A percentile compares a stretch with the other conserved stretches of the same genome.
Evolutionary conservation across 2,329 filamentous ascomycete genomes (phyloP).

Genomic region (Xylaria sp.): DNA sequence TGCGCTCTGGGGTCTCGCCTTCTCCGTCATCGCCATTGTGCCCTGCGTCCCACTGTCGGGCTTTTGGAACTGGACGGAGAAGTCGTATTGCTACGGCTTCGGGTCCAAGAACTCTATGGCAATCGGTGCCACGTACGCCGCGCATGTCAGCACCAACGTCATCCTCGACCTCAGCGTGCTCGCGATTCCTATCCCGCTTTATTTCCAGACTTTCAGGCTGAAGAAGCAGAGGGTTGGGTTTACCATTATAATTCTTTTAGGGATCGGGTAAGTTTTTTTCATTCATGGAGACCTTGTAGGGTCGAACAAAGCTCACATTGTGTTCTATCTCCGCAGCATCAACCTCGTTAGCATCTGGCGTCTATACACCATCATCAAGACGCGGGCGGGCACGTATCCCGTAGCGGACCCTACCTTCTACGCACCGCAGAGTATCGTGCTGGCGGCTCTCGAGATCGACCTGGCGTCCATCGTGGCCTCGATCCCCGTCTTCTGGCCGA

Average conservation of each 20-base stretch:
- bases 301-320: not conserved
- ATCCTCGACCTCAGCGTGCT: constrained; percentile 50
- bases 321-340: constrained; percentile 38
- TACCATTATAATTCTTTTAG: constrained; percentile 48
- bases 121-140: constrained; percentile 47
- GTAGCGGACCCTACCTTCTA: constrained; percentile 54
- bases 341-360: constrained; percentile 50
- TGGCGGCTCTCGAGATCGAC: constrained; percentile 52
- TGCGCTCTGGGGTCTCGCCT: constrained; percentile 48
- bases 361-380: constrained; percentile 47
- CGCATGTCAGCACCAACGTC: constrained; percentile 49
- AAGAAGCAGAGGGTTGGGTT: constrained; percentile 49
- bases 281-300: not conserved
- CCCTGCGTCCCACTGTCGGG: constrained; percentile 50
- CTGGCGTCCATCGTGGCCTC: constrained; percentile 50
- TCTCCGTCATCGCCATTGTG: constrained; percentile 47
- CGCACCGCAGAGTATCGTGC: constrained; percentile 48
- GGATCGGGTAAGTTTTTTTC: constrained; percentile 46
- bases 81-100: constrained; percentile 48
- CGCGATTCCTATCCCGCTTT: constrained; percentile 49
- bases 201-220: constrained; percentile 43
- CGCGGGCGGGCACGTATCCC: constrained; percentile 49
- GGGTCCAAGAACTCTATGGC: constrained; percentile 44
- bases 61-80: constrained; percentile 47
- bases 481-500: constrained; percentile 51